Evolutionary conservation across 345 rosid species (phyloP).

Genomic region (Mangifera indica): DNA sequence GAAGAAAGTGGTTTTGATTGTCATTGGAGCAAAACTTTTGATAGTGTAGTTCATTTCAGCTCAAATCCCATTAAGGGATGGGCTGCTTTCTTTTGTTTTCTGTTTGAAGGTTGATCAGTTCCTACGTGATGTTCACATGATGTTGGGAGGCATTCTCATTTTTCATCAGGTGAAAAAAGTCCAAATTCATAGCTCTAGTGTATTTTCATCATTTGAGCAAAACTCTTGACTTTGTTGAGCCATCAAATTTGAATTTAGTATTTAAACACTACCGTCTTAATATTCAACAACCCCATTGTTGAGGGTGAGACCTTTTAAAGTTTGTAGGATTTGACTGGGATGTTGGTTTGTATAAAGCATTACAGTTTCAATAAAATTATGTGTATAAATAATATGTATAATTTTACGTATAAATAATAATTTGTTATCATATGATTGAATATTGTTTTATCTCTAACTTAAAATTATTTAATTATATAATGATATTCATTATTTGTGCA

Average conservation of each 20-base stretch:
- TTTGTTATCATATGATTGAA: too few species aligned
- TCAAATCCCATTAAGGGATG: not conserved
- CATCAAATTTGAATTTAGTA: constrained; percentile 2
- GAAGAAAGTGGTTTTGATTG: constrained; percentile 20
- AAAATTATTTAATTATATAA: too few species aligned
- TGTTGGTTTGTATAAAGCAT: too few species aligned
- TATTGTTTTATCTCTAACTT: too few species aligned
- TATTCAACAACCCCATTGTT: not conserved
- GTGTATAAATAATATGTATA: too few species aligned
- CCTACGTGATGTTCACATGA: not conserved
- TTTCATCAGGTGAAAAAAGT: too few species aligned
- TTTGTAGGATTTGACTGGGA: too few species aligned
- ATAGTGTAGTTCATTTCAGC: not conserved
- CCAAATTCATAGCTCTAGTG: not conserved
- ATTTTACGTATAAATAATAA: too few species aligned
- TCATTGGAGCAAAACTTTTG: not conserved
- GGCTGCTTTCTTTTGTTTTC: not conserved
- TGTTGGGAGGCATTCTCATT: too few species aligned
- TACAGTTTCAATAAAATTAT: too few species aligned
- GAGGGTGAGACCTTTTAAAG: not conserved
- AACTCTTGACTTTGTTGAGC: not conserved
- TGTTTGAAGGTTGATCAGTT: not conserved
- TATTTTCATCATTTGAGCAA: not conserved
- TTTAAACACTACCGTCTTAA: not conserved
- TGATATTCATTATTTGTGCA: too few species aligned